phyloP scores from a whole-genome alignment of 2,329 filamentous ascomycete species.

The Stachybotrys chartarum region DNA sequence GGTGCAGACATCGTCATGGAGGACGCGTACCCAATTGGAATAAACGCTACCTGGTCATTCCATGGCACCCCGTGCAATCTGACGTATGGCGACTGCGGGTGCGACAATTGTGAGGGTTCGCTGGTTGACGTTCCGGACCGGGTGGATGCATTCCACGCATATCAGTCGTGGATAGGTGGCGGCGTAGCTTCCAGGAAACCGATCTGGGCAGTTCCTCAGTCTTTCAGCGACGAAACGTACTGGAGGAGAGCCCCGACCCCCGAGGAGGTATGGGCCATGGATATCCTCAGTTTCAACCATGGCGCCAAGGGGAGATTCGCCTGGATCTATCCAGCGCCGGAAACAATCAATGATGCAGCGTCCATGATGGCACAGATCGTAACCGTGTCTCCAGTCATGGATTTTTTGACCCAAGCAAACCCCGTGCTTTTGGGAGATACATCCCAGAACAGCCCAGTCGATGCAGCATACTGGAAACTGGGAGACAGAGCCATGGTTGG shows the following conservation, averaged over 20 bases:
- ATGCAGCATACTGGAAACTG: neutral
- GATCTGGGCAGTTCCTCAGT: conserved; percentile 37
- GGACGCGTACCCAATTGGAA: conserved; percentile 53
- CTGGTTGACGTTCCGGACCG: conserved; percentile 42
- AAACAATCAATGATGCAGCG: neutral
- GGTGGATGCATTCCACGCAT: conserved; percentile 26
- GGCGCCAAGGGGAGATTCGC: conserved; percentile 34
- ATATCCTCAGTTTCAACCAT: conserved; percentile 35
- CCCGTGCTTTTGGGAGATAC: neutral
- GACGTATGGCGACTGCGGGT: conserved; percentile 56
- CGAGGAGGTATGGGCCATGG: conserved; percentile 37
- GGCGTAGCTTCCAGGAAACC: conserved; percentile 33
- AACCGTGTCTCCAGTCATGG: neutral
- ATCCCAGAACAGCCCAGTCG: neutral
- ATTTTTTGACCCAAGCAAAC: neutral
- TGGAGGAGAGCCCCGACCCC: conserved; percentile 37
- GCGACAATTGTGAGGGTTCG: conserved; percentile 50
- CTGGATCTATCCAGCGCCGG: conserved; percentile 19
- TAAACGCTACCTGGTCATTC: conserved; percentile 45
- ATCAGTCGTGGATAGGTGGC: conserved; percentile 19
- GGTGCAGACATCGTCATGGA: conserved; percentile 53
- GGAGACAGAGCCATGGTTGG: neutral
- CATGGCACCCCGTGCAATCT: conserved; percentile 51
- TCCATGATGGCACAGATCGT: neutral
- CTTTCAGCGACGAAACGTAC: conserved; percentile 39